phyloP scores from a whole-genome alignment of 106 monocot genomes.

The Xerophyta viscosa region DNA sequence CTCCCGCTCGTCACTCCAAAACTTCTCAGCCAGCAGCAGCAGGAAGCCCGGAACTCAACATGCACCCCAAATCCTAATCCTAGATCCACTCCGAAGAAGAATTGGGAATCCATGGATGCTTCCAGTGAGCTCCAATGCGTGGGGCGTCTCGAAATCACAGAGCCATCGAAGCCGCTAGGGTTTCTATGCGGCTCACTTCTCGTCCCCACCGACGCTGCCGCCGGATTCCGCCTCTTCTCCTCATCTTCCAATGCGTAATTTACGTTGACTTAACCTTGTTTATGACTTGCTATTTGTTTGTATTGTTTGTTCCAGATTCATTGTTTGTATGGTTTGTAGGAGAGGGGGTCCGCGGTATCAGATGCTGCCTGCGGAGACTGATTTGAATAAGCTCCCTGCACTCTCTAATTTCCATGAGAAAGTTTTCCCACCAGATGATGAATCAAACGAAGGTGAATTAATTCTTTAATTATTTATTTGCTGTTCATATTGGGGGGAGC shows the following conservation, averaged over 20 bases:
- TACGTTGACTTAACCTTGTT: constrained; percentile 20
- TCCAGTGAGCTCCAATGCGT: constrained; percentile 76
- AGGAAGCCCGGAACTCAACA: too few species aligned
- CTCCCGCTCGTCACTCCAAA: too few species aligned
- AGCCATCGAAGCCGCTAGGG: constrained; percentile 44
- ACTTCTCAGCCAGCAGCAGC: too few species aligned
- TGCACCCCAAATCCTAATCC: too few species aligned
- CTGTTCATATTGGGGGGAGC: too few species aligned
- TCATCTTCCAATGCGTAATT: constrained; percentile 25
- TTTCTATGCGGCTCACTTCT: constrained; percentile 94
- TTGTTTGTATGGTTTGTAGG: too few species aligned
- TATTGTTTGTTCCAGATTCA: neutral
- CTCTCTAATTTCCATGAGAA: constrained; percentile 49
- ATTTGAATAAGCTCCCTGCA: constrained; percentile 77
- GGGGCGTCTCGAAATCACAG: constrained; percentile 76
- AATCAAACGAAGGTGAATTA: constrained; percentile 29
- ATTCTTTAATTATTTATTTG: too few species aligned
- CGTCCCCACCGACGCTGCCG: constrained; percentile 56
- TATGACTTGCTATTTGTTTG: neutral
- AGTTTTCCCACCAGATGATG: constrained; percentile 28
- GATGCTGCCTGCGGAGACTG: constrained; percentile 97
- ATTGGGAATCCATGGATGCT: constrained; percentile 38
- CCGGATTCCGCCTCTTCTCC: constrained; percentile 43
- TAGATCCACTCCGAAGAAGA: too few species aligned
- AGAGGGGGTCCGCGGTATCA: constrained; percentile 80